Evolutionary conservation across 345 rosid species (phyloP).

Genomic region (Aquilaria malaccensis): DNA sequence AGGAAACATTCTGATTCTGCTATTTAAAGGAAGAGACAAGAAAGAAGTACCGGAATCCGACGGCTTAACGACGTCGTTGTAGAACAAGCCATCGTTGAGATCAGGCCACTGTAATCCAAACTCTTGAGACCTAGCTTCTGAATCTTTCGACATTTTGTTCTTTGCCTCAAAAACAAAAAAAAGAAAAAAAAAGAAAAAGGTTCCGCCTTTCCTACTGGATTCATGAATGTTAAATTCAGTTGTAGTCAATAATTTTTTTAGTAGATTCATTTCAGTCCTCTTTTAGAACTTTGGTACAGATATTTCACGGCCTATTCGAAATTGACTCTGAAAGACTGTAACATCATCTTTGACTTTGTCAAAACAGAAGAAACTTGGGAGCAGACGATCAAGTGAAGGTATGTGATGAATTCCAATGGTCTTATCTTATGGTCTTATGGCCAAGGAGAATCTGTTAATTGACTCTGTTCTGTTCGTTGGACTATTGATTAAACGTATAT

Average conservation of each 20-base stretch:
- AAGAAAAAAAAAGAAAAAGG: background rate
- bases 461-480: no score
- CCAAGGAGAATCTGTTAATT: no score
- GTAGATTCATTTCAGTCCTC: no score
- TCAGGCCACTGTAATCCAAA: conserved; percentile 77
- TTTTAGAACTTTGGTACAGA: no score
- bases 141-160: background rate
- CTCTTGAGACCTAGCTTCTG: conserved; percentile 13
- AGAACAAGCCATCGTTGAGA: conserved; percentile 64
- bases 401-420: no score
- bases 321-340: no score
- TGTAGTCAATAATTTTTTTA: background rate
- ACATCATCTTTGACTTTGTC: no score
- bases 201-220: background rate
- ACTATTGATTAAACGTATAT: no score
- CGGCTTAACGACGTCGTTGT: conserved; percentile 47
- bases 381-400: no score
- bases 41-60: conserved; percentile 45
- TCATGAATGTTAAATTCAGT: background rate
- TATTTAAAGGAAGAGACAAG: background rate
- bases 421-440: no score
- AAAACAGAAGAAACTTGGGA: no score
- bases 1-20: background rate
- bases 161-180: background rate
- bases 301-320: no score